phyloP scores from a whole-genome alignment of 1,284 basidiomycete genomes.

The Cystobasidiaceae sp. region DNA sequence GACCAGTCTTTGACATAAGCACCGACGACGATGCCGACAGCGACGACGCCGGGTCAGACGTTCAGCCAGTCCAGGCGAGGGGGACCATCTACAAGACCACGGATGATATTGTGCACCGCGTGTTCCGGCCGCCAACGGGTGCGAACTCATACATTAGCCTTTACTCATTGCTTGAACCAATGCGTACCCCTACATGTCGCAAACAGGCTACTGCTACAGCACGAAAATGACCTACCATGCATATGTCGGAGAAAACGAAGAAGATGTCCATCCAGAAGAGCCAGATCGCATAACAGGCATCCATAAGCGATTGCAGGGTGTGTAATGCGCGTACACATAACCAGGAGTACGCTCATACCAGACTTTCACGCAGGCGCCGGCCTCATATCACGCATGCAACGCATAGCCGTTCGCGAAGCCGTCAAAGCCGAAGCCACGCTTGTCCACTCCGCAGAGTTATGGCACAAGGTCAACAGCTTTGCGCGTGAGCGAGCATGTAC shows the following conservation, averaged over 20 bases:
- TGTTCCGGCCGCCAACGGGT: slow-evolving; percentile 1
- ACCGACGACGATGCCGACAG: neutral
- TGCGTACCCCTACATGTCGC: neutral
- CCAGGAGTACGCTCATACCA: too few relatives aligned
- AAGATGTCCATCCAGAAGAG: slow-evolving; percentile 69
- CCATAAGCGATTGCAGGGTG: slow-evolving; percentile 58
- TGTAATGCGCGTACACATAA: neutral
- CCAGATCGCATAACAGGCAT: slow-evolving; percentile 82
- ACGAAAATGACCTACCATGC: slow-evolving; percentile 68
- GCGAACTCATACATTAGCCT: neutral
- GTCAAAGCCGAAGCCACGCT: slow-evolving; percentile 72
- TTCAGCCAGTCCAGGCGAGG: neutral
- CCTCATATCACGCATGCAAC: slow-evolving; percentile 69
- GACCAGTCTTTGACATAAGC: neutral
- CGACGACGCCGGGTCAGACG: neutral
- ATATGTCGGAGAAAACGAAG: slow-evolving; percentile 48
- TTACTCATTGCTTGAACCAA: neutral
- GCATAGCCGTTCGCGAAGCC: slow-evolving; percentile 68
- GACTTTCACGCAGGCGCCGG: slow-evolving; percentile 47
- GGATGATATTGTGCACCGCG: neutral
- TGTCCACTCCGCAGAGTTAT: slow-evolving; percentile 83
- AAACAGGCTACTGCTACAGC: slow-evolving; percentile 77
- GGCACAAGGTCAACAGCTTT: slow-evolving; percentile 73
- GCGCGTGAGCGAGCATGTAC: slow-evolving; percentile 52
- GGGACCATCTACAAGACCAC: neutral